These are phyloP conservation scores for Ophiostoma sp. DNA, from an alignment of 2,329 filamentous ascomycete genomes.

Conservation along the genomic window DNA sequence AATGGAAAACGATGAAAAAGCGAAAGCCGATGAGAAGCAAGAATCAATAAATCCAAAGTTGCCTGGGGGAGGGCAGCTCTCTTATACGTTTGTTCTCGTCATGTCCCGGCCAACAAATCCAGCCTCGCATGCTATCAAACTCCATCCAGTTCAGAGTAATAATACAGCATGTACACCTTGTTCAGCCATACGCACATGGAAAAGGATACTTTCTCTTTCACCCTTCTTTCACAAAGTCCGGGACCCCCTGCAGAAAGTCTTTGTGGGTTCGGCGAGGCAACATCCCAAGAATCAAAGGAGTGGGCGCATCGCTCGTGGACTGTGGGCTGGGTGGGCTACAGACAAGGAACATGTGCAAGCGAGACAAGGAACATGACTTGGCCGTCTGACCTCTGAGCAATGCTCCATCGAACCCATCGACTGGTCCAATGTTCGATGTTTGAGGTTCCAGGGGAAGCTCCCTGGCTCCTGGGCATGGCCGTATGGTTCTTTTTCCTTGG, in stretches of 20 bases:
- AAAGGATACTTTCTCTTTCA: neutral
- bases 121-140: neutral
- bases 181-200: neutral
- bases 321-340: no score
- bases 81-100: constrained; percentile 2
- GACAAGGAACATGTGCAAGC: constrained; percentile 7
- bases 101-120: neutral
- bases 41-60: neutral
- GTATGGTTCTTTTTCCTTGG: neutral
- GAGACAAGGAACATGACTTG: constrained; percentile 8
- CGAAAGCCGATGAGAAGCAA: constrained; percentile 14
- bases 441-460: neutral
- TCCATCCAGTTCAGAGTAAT: neutral
- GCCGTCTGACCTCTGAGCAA: neutral
- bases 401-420: neutral
- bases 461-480: neutral
- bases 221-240: constrained; percentile 1
- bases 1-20: constrained; percentile 9
- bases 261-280: constrained; percentile 9
- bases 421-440: neutral
- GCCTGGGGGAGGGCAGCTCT: neutral
- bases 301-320: neutral
- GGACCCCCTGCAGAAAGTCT: constrained; percentile 4
- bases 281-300: constrained; percentile 3
- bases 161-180: neutral